A percentile compares a stretch with the other conserved stretches of the same genome.
Conservation (phyloP, 305 asterid genomes). For the Solanum hybrid region DNA sequence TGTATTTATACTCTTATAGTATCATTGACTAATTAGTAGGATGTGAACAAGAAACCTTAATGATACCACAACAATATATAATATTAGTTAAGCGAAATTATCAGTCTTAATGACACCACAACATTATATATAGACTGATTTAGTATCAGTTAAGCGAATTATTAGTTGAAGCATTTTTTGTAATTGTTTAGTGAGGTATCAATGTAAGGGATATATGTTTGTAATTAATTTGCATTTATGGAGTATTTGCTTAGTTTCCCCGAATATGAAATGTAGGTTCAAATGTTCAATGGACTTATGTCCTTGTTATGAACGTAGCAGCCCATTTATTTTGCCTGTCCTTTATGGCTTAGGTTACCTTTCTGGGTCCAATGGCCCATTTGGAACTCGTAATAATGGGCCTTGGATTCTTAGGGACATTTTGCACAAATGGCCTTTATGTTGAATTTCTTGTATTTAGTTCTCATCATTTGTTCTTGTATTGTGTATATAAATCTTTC, state of each 20-base stretch:
- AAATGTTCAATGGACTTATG: neutral
- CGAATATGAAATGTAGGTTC: neutral
- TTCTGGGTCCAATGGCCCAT: neutral
- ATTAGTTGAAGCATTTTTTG: fast-evolving
- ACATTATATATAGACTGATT: no score
- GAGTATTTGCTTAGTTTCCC: neutral
- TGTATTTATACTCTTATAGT: no score
- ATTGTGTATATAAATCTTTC: neutral
- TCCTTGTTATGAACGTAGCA: neutral
- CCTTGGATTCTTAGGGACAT: neutral
- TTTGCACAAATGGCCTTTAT: neutral
- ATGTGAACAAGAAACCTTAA: neutral
- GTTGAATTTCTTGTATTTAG: neutral
- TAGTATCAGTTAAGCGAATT: no score
- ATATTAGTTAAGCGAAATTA: no score
- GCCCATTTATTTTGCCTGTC: neutral
- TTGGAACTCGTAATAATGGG: neutral
- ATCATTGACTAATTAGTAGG: no score
- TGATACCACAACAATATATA: no score
- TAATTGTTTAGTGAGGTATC: neutral
- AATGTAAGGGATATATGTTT: neutral
- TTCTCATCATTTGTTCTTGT: neutral
- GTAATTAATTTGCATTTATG: no score
- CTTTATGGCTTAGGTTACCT: neutral
- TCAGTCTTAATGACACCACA: no score